A percentile compares a stretch with the other conserved stretches of the same genome.
phyloP scores from a whole-genome alignment of 257 asterid species.

The Vinca minor region DNA sequence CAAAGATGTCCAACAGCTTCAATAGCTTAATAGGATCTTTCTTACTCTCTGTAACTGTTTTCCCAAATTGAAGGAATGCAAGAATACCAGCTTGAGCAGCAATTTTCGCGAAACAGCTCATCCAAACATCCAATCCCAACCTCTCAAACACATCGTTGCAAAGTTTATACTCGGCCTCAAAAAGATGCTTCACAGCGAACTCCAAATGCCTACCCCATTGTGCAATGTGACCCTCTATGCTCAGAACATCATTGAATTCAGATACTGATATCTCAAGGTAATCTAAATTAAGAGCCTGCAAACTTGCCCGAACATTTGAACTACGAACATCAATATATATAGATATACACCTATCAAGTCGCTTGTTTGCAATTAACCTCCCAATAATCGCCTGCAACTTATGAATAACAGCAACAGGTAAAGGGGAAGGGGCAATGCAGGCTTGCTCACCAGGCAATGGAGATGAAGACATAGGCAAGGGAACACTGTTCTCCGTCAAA shows the following conservation, averaged over 20 bases:
- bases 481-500: constrained; percentile 47
- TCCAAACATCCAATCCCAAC: constrained; percentile 73
- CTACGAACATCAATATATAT: constrained; percentile 75
- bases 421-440: constrained; percentile 61
- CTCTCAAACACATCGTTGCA: constrained; percentile 74
- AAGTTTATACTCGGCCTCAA: constrained; percentile 74
- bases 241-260: constrained; percentile 67
- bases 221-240: constrained; percentile 63
- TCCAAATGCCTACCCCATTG: constrained; percentile 87
- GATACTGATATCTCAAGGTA: constrained; percentile 78
- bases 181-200: constrained; percentile 75
- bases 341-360: constrained; percentile 65
- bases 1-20: constrained; percentile 70
- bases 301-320: constrained; percentile 63
- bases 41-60: constrained; percentile 76
- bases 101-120: constrained; percentile 68
- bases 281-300: constrained; percentile 76
- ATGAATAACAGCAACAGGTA: constrained; percentile 63
- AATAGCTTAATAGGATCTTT: constrained; percentile 81
- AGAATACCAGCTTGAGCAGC: constrained; percentile 79
- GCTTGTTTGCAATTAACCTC: constrained; percentile 47
- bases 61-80: constrained; percentile 79
- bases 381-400: constrained; percentile 72
- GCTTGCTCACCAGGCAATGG: constrained; percentile 46
- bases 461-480: constrained; percentile 56